These are phyloP conservation scores for Centella asiatica DNA, from an alignment of 129 eudicot species.

Conservation along the genomic window DNA sequence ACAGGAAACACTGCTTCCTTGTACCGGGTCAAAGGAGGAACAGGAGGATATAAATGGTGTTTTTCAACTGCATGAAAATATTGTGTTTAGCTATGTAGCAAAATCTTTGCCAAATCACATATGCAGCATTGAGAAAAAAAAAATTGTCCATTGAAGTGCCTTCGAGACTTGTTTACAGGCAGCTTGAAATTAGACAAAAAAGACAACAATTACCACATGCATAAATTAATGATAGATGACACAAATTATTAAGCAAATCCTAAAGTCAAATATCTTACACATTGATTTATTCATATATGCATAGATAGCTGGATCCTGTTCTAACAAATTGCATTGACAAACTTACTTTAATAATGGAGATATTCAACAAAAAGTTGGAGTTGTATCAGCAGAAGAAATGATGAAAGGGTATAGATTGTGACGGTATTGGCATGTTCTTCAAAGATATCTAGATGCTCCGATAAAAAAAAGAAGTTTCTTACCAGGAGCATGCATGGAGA, in stretches of 20 bases:
- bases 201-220: not conserved
- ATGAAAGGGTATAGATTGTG: too few species aligned
- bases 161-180: not conserved
- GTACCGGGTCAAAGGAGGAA: slow-evolving; percentile 89
- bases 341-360: too few species aligned
- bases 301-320: not conserved
- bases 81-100: not conserved
- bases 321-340: not conserved
- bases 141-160: not conserved
- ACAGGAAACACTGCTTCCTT: slow-evolving; percentile 70
- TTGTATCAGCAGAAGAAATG: too few species aligned
- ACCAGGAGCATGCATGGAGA: too few species aligned
- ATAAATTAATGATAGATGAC: not conserved
- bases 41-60: slow-evolving; percentile 67
- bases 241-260: not conserved
- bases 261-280: not conserved
- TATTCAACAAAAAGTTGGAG: too few species aligned
- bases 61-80: slow-evolving; percentile 57
- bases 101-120: not conserved
- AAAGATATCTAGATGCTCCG: too few species aligned
- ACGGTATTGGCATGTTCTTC: too few species aligned
- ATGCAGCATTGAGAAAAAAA: not conserved
- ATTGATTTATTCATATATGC: too few species aligned
- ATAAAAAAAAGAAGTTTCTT: too few species aligned
- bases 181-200: not conserved